Conservation (phyloP, 306 rosid genomes). For the Sechiopsis laciniata region DNA sequence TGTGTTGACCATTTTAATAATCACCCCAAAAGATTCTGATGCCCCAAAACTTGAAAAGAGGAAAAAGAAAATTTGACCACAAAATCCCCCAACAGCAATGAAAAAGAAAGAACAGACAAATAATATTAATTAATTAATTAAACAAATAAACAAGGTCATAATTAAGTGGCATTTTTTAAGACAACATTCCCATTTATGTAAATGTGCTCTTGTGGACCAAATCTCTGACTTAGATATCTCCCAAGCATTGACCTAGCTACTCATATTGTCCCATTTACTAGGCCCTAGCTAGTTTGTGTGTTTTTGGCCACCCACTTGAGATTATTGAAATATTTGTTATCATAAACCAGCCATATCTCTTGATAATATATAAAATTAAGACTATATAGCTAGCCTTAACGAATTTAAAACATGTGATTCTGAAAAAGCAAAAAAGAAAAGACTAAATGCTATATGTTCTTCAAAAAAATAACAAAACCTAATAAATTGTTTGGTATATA, state of each 20-base stretch:
- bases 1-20: background rate
- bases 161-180: background rate
- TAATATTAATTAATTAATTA: background rate
- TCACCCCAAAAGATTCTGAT: constrained; percentile 16
- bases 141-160: background rate
- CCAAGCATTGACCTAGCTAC: constrained; percentile 19
- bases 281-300: background rate
- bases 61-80: constrained; percentile 20
- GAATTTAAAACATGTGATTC: background rate
- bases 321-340: constrained; percentile 1
- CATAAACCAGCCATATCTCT: background rate
- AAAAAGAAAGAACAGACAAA: background rate
- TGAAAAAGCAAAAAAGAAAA: background rate
- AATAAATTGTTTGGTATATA: no score
- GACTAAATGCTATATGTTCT: background rate
- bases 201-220: constrained; percentile 12
- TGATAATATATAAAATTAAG: background rate
- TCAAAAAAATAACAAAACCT: background rate
- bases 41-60: constrained; percentile 14
- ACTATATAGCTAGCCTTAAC: background rate
- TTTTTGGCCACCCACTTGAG: background rate
- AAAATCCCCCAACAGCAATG: background rate
- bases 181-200: constrained; percentile 18
- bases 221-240: constrained; percentile 13
- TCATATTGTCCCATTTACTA: background rate